These are phyloP conservation scores for Wickerhamomyces ciferrii DNA, from an alignment of 805 yeast genomes.

Conservation along the genomic window DNA sequence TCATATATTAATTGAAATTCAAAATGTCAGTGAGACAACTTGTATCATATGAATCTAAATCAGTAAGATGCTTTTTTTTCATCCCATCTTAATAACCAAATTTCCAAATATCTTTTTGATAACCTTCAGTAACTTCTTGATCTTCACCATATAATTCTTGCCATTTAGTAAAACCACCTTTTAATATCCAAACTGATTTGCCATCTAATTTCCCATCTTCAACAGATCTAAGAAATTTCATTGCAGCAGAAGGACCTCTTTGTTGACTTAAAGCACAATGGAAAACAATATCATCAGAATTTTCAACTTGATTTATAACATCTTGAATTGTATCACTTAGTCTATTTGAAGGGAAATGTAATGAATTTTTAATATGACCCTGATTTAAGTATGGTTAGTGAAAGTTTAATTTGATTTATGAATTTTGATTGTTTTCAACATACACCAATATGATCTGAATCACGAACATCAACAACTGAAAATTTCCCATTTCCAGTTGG, in stretches of 20 bases:
- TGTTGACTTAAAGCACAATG: constrained; percentile 92
- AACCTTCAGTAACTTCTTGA: constrained; percentile 53
- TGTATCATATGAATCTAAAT: too few relatives aligned
- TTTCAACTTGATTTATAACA: constrained; percentile 5
- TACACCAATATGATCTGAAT: constrained; percentile 72
- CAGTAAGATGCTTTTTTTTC: too few relatives aligned
- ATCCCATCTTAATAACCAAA: constrained; percentile 10
- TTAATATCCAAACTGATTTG: constrained; percentile 60
- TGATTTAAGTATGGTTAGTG: constrained; percentile 3
- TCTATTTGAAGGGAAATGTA: constrained; percentile 48
- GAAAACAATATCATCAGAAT: constrained; percentile 58
- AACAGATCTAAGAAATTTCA: constrained; percentile 40
- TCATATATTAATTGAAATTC: too few relatives aligned
- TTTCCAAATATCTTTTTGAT: constrained; percentile 39
- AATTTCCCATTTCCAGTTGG: constrained; percentile 35
- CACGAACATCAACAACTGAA: constrained; percentile 79
- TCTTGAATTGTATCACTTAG: constrained; percentile 30
- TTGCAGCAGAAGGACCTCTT: constrained; percentile 85
- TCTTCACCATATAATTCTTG: constrained; percentile 71
- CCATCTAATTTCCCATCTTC: constrained; percentile 20
- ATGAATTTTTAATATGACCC: constrained; percentile 57
- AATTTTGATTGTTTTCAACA: constrained; percentile 24
- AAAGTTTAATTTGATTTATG: constrained; percentile 15
- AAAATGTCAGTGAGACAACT: too few relatives aligned
- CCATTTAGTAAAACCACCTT: constrained; percentile 88